Base-by-base conservation (phyloP, 768 basidiomycete species). In the Hebeloma cylindrosporum region DNA sequence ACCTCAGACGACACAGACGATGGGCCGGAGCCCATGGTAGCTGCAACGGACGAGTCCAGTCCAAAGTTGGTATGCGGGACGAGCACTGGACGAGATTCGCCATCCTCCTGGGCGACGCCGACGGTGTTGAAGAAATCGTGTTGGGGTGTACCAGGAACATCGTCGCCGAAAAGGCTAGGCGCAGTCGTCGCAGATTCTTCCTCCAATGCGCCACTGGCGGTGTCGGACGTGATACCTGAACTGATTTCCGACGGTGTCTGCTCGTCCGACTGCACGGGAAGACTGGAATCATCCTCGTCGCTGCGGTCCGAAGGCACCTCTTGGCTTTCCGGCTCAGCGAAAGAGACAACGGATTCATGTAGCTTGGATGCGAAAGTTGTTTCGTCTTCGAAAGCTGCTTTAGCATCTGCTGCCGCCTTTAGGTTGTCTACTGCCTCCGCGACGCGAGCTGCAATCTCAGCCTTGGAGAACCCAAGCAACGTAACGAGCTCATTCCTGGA, bases 61-160 rank as follows among this genome's bases (percentile, higher is more conserved):
- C 78, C 79, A 46, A 90, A 87, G 54, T 83, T 88, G 37, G 77
- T 82, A 52, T 92, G 92, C 0, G 92, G 93, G 4, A 93, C 77
- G 23, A 73, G 64, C 41, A 90, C 73, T 26, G 66, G 62, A 29
- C 64, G 62, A 18, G 58, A 55, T 35, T 67, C 68, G 34, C 61
- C 69, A 11, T 67, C 67, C 10, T 71, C 70, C 38, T 77, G 74
- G 1, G 72, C 70, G 8, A 77, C 67, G 28, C 78, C 80, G 58
- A 90, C 84, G 21, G 80, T 84, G 50, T 80, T 88, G 75, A 96
- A 97, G 71, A 98, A 97, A 63, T 97, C 93, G 7, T 78, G 85
- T 39, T 82, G 80, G 7, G 84, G 84, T 0, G 80, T 81, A 2
- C 83, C 88, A 8, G 77, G 71, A 13, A 67, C 65, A 33, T 92